Evolutionary conservation across 2,329 filamentous ascomycete species (phyloP).

Genomic region (Thielaviopsis euricoi): DNA sequence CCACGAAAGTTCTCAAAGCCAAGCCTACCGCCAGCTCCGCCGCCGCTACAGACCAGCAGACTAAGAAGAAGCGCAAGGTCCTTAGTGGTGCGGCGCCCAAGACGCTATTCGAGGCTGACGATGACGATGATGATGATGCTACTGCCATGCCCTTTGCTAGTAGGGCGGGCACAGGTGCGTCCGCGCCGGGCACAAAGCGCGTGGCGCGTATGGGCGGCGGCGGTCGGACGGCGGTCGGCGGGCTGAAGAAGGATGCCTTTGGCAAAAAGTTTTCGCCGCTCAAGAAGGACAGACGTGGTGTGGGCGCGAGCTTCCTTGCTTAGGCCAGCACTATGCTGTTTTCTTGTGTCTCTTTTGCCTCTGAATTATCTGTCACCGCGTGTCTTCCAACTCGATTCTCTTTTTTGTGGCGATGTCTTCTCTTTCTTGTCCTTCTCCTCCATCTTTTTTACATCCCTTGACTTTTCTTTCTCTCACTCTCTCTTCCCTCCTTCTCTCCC

Average conservation of each 20-base stretch:
- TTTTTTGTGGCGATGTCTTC: no score
- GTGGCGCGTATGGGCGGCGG: background rate
- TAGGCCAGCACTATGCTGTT: slow-evolving; percentile 15
- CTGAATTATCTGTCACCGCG: background rate
- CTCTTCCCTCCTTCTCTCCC: no score
- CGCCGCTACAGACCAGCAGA: slow-evolving; percentile 22
- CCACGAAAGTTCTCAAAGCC: slow-evolving; percentile 3
- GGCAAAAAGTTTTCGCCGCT: slow-evolving; percentile 50
- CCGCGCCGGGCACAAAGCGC: slow-evolving; percentile 1
- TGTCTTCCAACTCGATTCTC: no score
- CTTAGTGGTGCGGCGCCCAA: slow-evolving; percentile 30
- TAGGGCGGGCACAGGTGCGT: slow-evolving; percentile 12
- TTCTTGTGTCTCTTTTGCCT: background rate
- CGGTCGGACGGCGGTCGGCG: slow-evolving; percentile 12
- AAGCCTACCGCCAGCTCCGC: slow-evolving; percentile 1
- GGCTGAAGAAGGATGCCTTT: slow-evolving; percentile 25
- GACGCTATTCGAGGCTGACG: slow-evolving; percentile 56
- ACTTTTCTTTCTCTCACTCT: no score
- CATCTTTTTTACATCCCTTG: no score
- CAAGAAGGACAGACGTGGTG: slow-evolving; percentile 50
- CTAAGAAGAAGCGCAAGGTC: slow-evolving; percentile 60
- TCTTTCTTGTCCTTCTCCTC: background rate
- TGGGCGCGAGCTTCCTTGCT: slow-evolving; percentile 43
- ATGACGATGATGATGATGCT: slow-evolving; percentile 25
- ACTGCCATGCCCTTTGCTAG: background rate